phyloP scores from a whole-genome alignment of 371 early-diverging fungal genomes.

The Apophysomyces trapeziformis region DNA sequence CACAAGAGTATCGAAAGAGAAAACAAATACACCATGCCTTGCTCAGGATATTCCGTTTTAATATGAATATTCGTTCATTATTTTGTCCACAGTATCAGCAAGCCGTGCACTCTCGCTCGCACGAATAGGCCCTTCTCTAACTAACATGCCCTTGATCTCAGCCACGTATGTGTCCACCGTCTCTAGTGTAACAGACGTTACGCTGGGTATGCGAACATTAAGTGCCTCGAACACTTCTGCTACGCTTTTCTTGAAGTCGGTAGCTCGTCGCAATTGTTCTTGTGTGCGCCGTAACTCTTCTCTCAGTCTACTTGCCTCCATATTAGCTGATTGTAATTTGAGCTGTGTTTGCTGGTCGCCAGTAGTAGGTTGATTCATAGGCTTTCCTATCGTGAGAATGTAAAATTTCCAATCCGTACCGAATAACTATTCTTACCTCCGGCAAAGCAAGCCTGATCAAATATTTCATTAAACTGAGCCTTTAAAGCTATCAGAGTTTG shows the following conservation, averaged over 20 bases:
- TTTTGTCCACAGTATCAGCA: slow-evolving; percentile 11
- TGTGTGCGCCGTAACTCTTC: slow-evolving; percentile 13
- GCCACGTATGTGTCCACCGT: slow-evolving; percentile 18
- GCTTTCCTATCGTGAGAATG: too few species aligned
- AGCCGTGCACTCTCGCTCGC: slow-evolving; percentile 9
- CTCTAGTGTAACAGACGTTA: background rate
- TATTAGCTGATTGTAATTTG: slow-evolving; percentile 14
- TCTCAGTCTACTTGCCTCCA: slow-evolving; percentile 13
- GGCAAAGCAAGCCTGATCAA: slow-evolving; percentile 7
- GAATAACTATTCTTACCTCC: background rate
- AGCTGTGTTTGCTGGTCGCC: slow-evolving; percentile 9
- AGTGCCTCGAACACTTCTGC: slow-evolving; percentile 23
- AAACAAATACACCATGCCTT: background rate
- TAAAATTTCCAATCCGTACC: too few species aligned
- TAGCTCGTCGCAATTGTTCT: slow-evolving; percentile 6
- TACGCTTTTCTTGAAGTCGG: slow-evolving; percentile 25
- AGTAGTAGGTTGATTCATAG: background rate
- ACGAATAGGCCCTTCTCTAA: slow-evolving; percentile 14
- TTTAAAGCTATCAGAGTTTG: background rate
- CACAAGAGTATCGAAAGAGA: slow-evolving; percentile 5
- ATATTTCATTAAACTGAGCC: slow-evolving; percentile 5
- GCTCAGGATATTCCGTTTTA: slow-evolving; percentile 9
- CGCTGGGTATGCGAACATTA: slow-evolving; percentile 20
- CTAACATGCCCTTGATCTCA: slow-evolving; percentile 15
- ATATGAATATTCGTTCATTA: slow-evolving; percentile 9